Base-by-base conservation (phyloP, 2,329 filamentous ascomycete species). In the Aspergillus hiratsukae region DNA sequence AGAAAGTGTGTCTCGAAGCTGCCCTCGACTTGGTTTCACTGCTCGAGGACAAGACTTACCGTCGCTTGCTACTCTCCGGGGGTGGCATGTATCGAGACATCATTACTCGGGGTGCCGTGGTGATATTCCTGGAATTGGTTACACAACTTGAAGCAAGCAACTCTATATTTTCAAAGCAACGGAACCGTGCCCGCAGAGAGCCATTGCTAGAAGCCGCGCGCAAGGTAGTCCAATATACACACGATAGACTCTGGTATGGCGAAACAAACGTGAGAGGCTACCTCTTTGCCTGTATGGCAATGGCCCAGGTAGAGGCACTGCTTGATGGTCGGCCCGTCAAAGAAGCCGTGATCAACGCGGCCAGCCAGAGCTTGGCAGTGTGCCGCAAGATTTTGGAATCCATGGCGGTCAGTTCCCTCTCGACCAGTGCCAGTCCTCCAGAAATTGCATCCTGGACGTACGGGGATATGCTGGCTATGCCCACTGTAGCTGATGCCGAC, bases 251-350 rank as follows among this genome's bases (percentile, higher is more conserved):
- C 23, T 43, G 37, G 5, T 49, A 62, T 17, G 69, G 71, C 3
- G 70, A 74, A 48, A 73, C 67, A 0, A 72, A 70, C 56, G 61
- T 72, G 8, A 73, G 70, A 51, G 52, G 48, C 4, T 69, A 72
- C 41, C 55, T 70, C 29, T 69, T 64, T 48, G 27, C 69, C 4
- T 62, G 57, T 31, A 68, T 71, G 62, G 55, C 61, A 29, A 41
- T 66, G 48, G 67, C 63, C 3, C n/a, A n/a, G 21, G 59, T 55
- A 1, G 62, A 64, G 49, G 64, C 60, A 14, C 51, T 53, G 9
- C 51, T 66, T 10, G 49, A 55, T 8, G 60, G 57, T 1, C 11
- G 17, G 6, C 52, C 56, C 1, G 17, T 46, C 1, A 49, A 62
- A 3, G 56, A 53, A 29, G 52, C 48, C 9, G 46, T 56, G 28